These are phyloP conservation scores for Gyromitra esculenta DNA, from an alignment of 2,329 filamentous ascomycete genomes.

Conservation along the genomic window DNA sequence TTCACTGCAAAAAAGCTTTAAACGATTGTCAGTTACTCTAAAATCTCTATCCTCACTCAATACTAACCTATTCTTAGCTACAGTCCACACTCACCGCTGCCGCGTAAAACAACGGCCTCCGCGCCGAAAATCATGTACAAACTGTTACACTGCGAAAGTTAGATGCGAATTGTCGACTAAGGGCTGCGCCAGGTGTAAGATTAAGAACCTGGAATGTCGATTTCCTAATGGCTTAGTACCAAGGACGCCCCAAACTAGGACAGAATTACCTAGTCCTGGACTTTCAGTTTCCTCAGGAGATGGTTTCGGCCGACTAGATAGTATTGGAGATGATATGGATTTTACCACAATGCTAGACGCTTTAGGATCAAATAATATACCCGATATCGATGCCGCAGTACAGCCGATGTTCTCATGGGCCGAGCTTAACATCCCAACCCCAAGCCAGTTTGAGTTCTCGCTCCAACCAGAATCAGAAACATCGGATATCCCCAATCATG, in stretches of 20 bases:
- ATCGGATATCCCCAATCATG: neutral
- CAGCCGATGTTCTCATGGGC: neutral
- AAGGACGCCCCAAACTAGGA: neutral
- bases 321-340: slow-evolving; percentile 4
- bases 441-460: neutral
- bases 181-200: slow-evolving; percentile 14
- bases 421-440: neutral
- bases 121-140: slow-evolving; percentile 25
- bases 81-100: slow-evolving; percentile 3
- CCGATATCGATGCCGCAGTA: neutral
- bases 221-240: neutral
- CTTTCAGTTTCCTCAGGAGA: neutral
- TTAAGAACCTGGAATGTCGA: slow-evolving; percentile 13
- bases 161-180: slow-evolving; percentile 1
- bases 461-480: neutral
- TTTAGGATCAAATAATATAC: neutral
- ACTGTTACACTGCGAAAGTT: slow-evolving; percentile 9
- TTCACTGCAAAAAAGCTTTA: slow-evolving; percentile 7
- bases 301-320: neutral
- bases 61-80: neutral
- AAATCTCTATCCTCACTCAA: neutral
- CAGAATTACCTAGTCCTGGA: neutral
- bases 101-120: neutral
- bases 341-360: slow-evolving; percentile 1
- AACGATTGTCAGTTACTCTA: neutral